Base-by-base conservation (phyloP, 2,329 filamentous ascomycete species). In the Sarocladiaceae sp. region DNA sequence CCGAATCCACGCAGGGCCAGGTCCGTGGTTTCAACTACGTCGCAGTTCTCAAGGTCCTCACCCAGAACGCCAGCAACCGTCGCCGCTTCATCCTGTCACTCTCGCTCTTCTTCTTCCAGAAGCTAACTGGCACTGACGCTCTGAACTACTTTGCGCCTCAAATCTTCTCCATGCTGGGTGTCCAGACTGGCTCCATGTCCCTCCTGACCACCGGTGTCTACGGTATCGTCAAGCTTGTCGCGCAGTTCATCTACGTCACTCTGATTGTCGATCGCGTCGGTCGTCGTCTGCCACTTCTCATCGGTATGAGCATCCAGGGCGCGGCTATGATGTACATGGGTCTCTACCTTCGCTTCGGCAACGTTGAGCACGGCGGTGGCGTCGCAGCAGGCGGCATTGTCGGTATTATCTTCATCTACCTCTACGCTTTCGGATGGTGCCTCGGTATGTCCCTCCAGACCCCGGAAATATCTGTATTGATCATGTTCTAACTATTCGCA, bases 111-210 rank as follows among this genome's bases (percentile, higher is more conserved):
- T 37, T 73, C 1, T 72, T 72, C 53, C 70, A 72, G 56, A 72
- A 73, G 26, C 65, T 71, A 17, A 72, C 68, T 2, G 69, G 71
- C 1, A 72, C 67, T 1, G 67, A 71, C 55, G 62, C 62, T 7
- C 50, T 73, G 13, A 72, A 71, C 57, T 72, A 72, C 54, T 72
- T 67, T 33, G 65, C 68, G 0, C 67, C 68, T 1, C 62, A 69
- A 47, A 71, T 72, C 13, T 72, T 72, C 44, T 60, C 60, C 5
- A 62, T 70, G 60, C 68, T 72, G 17, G 69, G 70, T 31, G 71
- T 69, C 0, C 56, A 55, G 3, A 53, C 56, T 2, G 62, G 62
- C 3, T 66, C 64, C 15, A 57, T 54, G 13, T 57, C 62, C 3
- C 59, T 73, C 1, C 57, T 73, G n/a, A 67, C 68, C 0, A 71